A percentile compares a stretch with the other conserved stretches of the same genome.
Conservation (phyloP, 75 land plant species). For the Chamaecyparis obtusa region DNA sequence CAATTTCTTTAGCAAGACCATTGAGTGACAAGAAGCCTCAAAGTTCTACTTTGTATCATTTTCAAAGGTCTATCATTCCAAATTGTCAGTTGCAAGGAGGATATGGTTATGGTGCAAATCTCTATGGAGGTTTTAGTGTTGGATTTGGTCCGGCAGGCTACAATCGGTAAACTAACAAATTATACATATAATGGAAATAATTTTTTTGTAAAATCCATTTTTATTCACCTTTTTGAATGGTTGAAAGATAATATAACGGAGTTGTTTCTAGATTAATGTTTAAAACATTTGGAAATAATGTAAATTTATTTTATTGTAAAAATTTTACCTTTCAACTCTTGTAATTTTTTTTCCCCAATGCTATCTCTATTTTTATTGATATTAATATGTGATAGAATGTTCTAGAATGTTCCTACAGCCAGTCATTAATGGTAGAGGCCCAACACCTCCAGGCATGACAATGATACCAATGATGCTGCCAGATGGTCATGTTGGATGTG, state of each 20-base stretch:
- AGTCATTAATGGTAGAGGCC: no score
- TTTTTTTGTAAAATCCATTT: not conserved
- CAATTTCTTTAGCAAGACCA: conserved; percentile 84
- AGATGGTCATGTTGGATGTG: conserved; percentile 84
- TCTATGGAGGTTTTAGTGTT: conserved; percentile 64
- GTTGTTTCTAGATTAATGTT: not conserved
- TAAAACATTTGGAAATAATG: not conserved
- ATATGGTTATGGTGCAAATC: conserved; percentile 53
- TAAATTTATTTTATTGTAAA: no score
- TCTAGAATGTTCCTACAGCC: not conserved
- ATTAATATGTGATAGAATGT: not conserved
- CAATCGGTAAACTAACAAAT: conserved; percentile 49
- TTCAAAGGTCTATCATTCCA: conserved; percentile 41
- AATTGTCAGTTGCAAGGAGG: conserved; percentile 52
- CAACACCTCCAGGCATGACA: conserved; percentile 21
- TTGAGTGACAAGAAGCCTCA: conserved; percentile 73
- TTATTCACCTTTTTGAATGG: not conserved
- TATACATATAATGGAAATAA: not conserved
- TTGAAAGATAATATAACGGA: not conserved
- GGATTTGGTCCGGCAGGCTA: conserved; percentile 63
- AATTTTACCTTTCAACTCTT: no score
- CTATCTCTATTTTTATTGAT: not conserved
- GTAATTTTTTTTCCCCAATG: not conserved
- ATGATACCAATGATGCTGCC: conserved; percentile 90
- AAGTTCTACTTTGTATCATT: conserved; percentile 19